Conservation (phyloP, 2,329 filamentous ascomycete genomes). For the Penicillium hesseltinei region DNA sequence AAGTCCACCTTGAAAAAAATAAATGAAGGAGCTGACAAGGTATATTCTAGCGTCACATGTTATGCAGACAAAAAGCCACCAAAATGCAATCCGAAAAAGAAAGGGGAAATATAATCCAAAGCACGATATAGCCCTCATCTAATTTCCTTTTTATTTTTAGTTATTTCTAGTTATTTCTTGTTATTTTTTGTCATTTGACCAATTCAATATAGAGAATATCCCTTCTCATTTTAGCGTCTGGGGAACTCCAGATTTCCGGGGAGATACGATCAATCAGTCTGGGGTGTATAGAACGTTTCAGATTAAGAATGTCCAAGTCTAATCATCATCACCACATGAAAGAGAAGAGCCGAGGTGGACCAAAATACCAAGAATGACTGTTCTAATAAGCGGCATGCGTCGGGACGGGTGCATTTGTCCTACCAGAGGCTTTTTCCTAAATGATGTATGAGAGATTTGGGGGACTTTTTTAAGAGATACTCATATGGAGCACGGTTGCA, state of each 20-base stretch:
- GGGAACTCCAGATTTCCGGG: constrained; percentile 1
- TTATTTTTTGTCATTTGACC: background rate
- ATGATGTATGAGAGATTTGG: background rate
- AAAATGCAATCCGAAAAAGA: constrained; percentile 1
- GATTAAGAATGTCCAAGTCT: background rate
- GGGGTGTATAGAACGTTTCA: background rate
- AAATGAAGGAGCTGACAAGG: background rate
- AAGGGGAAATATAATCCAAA: background rate
- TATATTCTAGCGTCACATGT: constrained; percentile 1
- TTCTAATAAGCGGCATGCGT: background rate
- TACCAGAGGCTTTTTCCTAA: background rate
- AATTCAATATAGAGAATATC: background rate
- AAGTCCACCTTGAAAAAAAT: background rate
- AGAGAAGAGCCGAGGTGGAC: constrained; percentile 2
- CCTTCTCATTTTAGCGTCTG: background rate
- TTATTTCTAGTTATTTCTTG: background rate
- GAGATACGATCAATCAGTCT: background rate
- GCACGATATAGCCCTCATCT: background rate
- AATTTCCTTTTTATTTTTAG: background rate
- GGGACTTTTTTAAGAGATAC: background rate
- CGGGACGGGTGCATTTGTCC: background rate
- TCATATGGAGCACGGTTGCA: constrained; percentile 1
- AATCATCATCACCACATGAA: constrained; percentile 1
- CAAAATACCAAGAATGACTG: background rate
- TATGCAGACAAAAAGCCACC: background rate